Evolutionary conservation across 768 basidiomycete genomes (phyloP), one percentile per base, ranked within the genome.

Genomic region (Dentipellis fragilis): DNA sequence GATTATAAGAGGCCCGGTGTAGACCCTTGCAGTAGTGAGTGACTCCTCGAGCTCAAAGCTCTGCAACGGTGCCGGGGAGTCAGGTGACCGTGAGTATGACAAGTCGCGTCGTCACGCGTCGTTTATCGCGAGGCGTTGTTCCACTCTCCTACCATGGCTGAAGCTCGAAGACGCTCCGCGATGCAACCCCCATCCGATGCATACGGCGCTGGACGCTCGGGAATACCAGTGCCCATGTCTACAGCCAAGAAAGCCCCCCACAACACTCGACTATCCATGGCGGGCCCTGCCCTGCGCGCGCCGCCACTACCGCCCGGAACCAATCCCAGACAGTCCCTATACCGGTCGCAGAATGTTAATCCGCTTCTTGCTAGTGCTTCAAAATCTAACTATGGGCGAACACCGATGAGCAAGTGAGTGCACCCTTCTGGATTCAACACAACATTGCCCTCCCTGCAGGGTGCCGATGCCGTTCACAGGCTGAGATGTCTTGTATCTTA

Each of bases 331-430:
- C 84, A 85, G 49, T 87, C 86, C 1, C 76, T 81, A 61, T 79
- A 81, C 71, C 75, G 84, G 49, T 83, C 86, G 0, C 86, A 86
- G 67, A 86, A 80, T 58, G 56, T 68, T 47, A 89, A 89, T 61
- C 78, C 86, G 0, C 69, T 91, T 8, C 68, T 88, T 17, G 78
- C 80, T 66, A 92, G 89, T 61, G 79, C 80, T 3, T 78, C 76
- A 37, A 88, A 91, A 63, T 75, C 77, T 10, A 49, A 73, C 62
- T 76, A 67, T 61, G 88, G 87, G 2, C 74, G 83, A 54, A 94
- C 91, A 37, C 92, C 92, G 14, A 69, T 86, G 63, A 80, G 81
- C 53, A 81, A 74, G 89, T 89, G 63, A 63, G 79, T 69, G 11
- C 0, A 45, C 12, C 16, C 11, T n/a, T n/a, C 14, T 14, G 40